These are phyloP conservation scores for Xanthoparmelia taractica DNA, from an alignment of 495 filamentous ascomycete genomes.

Conservation along the genomic window DNA sequence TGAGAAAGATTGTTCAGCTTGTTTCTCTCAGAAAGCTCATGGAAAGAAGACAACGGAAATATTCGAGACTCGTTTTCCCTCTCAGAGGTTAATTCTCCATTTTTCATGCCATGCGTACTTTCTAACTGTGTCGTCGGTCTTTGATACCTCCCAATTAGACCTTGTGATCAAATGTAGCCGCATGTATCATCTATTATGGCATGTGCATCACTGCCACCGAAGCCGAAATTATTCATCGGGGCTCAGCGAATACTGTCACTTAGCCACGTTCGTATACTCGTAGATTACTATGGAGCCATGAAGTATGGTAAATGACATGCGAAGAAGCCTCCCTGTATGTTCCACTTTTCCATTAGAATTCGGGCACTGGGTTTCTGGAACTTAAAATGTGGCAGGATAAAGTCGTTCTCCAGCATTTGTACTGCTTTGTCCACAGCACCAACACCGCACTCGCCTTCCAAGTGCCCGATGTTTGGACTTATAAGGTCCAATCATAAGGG, in stretches of 20 bases:
- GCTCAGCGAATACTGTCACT: constrained; percentile 31
- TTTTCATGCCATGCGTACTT: not conserved
- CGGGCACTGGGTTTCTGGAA: constrained; percentile 39
- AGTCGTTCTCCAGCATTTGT: constrained; percentile 35
- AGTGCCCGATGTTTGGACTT: constrained; percentile 44
- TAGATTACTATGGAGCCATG: constrained; percentile 26
- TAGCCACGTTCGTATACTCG: not conserved
- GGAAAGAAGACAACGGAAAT: constrained; percentile 9
- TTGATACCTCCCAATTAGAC: not conserved
- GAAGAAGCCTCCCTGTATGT: constrained; percentile 36
- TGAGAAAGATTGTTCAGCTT: constrained; percentile 6
- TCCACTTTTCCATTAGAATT: constrained; percentile 23
- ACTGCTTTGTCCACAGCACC: constrained; percentile 40
- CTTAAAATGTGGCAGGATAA: constrained; percentile 39
- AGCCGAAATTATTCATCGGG: constrained; percentile 54
- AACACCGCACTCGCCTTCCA: constrained; percentile 18
- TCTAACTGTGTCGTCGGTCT: not conserved
- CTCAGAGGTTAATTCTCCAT: not conserved
- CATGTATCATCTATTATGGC: constrained; percentile 38
- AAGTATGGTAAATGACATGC: constrained; percentile 34
- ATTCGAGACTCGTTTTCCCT: constrained; percentile 3
- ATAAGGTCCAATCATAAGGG: constrained; percentile 33
- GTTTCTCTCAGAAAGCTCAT: constrained; percentile 1
- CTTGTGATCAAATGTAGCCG: constrained; percentile 17
- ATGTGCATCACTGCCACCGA: constrained; percentile 52